phyloP scores from a whole-genome alignment of 257 asterid genomes.

The Solanum sitiens region DNA sequence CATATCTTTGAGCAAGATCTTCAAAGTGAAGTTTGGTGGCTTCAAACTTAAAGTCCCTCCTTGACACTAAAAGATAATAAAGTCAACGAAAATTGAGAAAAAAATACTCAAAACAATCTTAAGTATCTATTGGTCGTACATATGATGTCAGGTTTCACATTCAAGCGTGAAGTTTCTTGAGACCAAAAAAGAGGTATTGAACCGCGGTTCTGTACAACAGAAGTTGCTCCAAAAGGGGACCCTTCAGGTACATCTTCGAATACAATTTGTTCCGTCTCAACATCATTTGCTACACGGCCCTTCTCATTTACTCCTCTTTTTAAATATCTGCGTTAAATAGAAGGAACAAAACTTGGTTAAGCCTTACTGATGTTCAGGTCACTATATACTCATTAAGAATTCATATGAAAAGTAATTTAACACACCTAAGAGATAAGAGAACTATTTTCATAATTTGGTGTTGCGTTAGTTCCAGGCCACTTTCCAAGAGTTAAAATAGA shows the following conservation, averaged over 20 bases:
- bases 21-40: conserved; percentile 95
- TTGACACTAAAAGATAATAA: conserved; percentile 46
- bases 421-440: not conserved
- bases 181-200: conserved; percentile 99
- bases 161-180: conserved; percentile 77
- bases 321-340: conserved; percentile 35
- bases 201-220: conserved; percentile 88
- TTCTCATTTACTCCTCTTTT: conserved; percentile 89
- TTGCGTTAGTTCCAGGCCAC: not conserved
- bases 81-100: conserved; percentile 1
- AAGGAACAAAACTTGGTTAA: not conserved
- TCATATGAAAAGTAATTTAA: not conserved
- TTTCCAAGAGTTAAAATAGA: not conserved
- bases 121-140: conserved; percentile 29
- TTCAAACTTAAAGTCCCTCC: conserved; percentile 59
- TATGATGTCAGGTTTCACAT: conserved; percentile 78
- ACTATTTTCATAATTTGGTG: not conserved
- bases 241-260: conserved; percentile 54
- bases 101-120: not conserved
- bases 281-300: conserved; percentile 96
- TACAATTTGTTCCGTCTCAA: conserved; percentile 95
- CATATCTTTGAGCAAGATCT: conserved; percentile 79
- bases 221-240: conserved; percentile 42
- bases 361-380: not conserved
- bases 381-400: not conserved